Conservation (phyloP, 345 rosid genomes). For the Lepidium aucheri region DNA sequence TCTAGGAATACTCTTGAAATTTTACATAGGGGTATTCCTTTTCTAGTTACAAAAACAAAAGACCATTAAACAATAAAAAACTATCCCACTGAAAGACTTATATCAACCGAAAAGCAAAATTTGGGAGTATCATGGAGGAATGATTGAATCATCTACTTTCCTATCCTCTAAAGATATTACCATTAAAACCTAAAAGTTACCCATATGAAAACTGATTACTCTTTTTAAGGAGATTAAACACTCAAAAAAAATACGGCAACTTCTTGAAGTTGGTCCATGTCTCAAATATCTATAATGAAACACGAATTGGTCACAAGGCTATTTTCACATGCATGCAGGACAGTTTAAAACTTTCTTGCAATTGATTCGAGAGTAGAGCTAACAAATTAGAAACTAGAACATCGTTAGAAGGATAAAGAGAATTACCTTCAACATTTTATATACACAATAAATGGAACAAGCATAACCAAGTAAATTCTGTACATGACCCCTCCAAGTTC, state of each 20-base stretch:
- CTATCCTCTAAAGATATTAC: not conserved
- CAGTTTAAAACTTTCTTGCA: not conserved
- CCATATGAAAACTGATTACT: not conserved
- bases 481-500: conserved; percentile 96
- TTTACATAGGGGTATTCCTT: not conserved
- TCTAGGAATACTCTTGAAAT: not conserved
- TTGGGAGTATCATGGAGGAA: not conserved
- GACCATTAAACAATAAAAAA: no score
- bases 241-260: not conserved
- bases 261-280: not conserved
- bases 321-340: not conserved
- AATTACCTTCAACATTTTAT: conserved; percentile 93
- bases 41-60: not conserved
- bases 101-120: not conserved
- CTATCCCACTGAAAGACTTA: not conserved
- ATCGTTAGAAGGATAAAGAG: not conserved
- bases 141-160: not conserved
- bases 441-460: conserved; percentile 85
- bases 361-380: not conserved
- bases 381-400: not conserved
- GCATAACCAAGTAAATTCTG: conserved; percentile 97
- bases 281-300: not conserved
- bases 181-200: not conserved
- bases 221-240: not conserved
- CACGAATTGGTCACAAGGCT: not conserved